Evolutionary conservation across 345 rosid genomes (phyloP), one percentile per base, ranked within the genome.

Genomic region (Erysimum cheiranthoides): DNA sequence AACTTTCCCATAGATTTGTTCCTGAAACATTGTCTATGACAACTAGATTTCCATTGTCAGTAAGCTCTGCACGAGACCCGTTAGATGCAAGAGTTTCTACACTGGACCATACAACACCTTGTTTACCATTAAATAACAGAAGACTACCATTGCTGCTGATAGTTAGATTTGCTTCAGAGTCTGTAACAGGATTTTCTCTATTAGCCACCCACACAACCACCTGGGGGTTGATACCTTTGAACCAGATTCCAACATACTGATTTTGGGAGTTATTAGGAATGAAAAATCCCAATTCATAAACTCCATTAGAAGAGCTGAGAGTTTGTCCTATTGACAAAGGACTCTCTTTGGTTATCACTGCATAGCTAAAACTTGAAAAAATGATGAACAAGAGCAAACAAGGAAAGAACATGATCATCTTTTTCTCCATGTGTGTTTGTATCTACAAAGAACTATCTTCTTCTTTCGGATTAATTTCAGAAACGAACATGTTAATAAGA

Each of bases 31-130:
- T 30, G 3, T 89, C 89, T 38, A 51, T 86, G n/a, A 91, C 71
- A 18, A 90, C 76, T 9, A 93, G 79, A 56, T 93, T 88, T 12
- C 98, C 97, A 1, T 68, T 70, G 66, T 79, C 87, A 31, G 76
- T 68, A 60, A 93, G 75, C 84, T 84, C 90, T 17, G 80, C 84
- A 21, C 73, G 78, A 10, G 86, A 86, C 14, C 27, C 59, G 0
- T 14, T 68, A 47, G 74, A 52, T 2, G 45, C 42, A 16, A 14
- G 4, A 10, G 40, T 30, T 2, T 8, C 60, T 40, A 50, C 50
- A 0, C 1, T 45, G 17, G 84, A 81, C 84, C 84, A 81, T 8
- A 74, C 69, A 40, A 64, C 13, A 1, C 31, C 73, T 31, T 11
- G 50, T 14, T 62, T 54, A 0, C 66, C 76, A 35, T 59, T 9